phyloP scores from a whole-genome alignment of 306 rosid genomes.

The Argentina anserina region DNA sequence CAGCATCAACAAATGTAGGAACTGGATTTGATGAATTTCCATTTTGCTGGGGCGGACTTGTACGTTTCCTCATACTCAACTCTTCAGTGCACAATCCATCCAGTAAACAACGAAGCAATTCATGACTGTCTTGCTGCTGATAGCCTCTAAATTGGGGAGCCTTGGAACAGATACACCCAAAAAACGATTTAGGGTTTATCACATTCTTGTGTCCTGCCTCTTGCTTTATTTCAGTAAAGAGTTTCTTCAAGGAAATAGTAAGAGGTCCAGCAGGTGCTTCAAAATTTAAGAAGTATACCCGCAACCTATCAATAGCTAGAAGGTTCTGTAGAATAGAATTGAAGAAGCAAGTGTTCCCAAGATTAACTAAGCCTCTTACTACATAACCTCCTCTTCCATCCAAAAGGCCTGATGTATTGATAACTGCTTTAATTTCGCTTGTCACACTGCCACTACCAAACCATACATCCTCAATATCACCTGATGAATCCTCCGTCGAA shows the following conservation, averaged over 20 bases:
- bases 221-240: slow-evolving; percentile 56
- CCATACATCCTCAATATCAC: slow-evolving; percentile 42
- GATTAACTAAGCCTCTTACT: slow-evolving; percentile 75
- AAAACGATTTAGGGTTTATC: slow-evolving; percentile 78
- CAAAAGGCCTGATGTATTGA: slow-evolving; percentile 28
- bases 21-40: slow-evolving; percentile 35
- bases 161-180: slow-evolving; percentile 72
- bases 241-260: slow-evolving; percentile 67
- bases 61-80: slow-evolving; percentile 50
- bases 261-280: slow-evolving; percentile 66
- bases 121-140: slow-evolving; percentile 97
- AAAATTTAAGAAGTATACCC: slow-evolving; percentile 46
- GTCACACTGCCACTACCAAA: slow-evolving; percentile 44
- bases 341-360: slow-evolving; percentile 96
- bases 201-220: slow-evolving; percentile 52
- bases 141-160: slow-evolving; percentile 90
- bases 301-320: slow-evolving; percentile 67
- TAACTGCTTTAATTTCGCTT: slow-evolving; percentile 47
- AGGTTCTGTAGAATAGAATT: slow-evolving; percentile 87
- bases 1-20: slow-evolving; percentile 64
- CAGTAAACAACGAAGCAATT: slow-evolving; percentile 75
- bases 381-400: slow-evolving; percentile 52
- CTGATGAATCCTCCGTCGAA: slow-evolving; percentile 31
- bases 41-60: slow-evolving; percentile 43
- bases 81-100: slow-evolving; percentile 86